Conservation (phyloP, 331 rosid species). For the Rhamnella rubrinervis region DNA sequence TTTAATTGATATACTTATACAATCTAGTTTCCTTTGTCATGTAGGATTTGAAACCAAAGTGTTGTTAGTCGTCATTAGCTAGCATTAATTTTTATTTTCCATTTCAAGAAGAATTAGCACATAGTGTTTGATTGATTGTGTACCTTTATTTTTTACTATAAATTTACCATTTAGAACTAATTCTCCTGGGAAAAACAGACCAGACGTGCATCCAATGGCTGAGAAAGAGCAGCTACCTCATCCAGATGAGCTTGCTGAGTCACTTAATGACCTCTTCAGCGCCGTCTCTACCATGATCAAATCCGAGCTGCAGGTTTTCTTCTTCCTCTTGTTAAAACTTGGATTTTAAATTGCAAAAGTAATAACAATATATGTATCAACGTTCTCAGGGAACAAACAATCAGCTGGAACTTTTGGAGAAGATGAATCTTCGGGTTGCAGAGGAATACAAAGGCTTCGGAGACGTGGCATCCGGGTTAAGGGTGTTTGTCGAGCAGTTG, state of each 20-base stretch:
- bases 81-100: too few species aligned
- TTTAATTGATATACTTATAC: too few species aligned
- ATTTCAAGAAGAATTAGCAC: too few species aligned
- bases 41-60: too few species aligned
- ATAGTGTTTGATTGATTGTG: too few species aligned
- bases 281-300: slow-evolving; percentile 76
- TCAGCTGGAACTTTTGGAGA: slow-evolving; percentile 77
- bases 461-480: slow-evolving; percentile 77
- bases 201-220: slow-evolving; percentile 43
- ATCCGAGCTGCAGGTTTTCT: slow-evolving; percentile 77
- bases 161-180: too few species aligned
- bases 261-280: slow-evolving; percentile 62
- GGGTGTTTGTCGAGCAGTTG: slow-evolving; percentile 83
- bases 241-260: slow-evolving; percentile 58
- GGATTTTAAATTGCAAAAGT: neutral
- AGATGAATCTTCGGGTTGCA: slow-evolving; percentile 71
- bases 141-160: too few species aligned
- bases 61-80: too few species aligned
- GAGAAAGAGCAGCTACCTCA: slow-evolving; percentile 40
- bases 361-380: neutral
- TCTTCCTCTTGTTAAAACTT: slow-evolving; percentile 7
- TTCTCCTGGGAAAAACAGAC: neutral
- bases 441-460: slow-evolving; percentile 84
- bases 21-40: too few species aligned
- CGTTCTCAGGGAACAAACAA: slow-evolving; percentile 62